Evolutionary conservation across 225 moss, liverwort and hornwort species (phyloP).

Genomic region (Thuidium tamariscinum): DNA sequence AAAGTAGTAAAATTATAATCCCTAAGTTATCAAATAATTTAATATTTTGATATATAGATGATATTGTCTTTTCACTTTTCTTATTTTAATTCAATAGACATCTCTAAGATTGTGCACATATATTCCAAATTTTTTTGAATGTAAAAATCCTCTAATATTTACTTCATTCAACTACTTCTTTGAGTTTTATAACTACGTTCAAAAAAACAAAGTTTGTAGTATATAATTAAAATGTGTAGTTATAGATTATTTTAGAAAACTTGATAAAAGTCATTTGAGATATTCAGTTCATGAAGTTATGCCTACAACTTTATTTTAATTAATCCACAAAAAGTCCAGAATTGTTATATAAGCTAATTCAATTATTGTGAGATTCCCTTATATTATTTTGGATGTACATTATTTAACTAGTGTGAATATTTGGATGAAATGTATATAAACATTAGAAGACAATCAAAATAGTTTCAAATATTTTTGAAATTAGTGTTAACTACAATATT

Average conservation of each 20-base stretch:
- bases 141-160: background rate
- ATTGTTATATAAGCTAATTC: background rate
- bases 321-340: background rate
- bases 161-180: background rate
- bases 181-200: background rate
- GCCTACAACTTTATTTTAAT: background rate
- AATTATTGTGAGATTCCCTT: accelerated
- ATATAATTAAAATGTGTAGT: background rate
- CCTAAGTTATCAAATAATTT: background rate
- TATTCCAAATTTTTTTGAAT: background rate
- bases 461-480: background rate
- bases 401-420: background rate
- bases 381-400: background rate
- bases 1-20: background rate
- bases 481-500: background rate
- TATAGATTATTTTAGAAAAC: background rate
- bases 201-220: too few relatives aligned
- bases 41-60: background rate
- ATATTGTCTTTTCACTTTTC: background rate
- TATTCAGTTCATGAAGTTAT: background rate
- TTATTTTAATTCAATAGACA: background rate
- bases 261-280: background rate
- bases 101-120: background rate
- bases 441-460: background rate
- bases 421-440: background rate